Percentiles rank a stretch among this genome's conserved stretches.
Evolutionary conservation across 345 rosid genomes (phyloP).

Genomic region (Turnera subulata): DNA sequence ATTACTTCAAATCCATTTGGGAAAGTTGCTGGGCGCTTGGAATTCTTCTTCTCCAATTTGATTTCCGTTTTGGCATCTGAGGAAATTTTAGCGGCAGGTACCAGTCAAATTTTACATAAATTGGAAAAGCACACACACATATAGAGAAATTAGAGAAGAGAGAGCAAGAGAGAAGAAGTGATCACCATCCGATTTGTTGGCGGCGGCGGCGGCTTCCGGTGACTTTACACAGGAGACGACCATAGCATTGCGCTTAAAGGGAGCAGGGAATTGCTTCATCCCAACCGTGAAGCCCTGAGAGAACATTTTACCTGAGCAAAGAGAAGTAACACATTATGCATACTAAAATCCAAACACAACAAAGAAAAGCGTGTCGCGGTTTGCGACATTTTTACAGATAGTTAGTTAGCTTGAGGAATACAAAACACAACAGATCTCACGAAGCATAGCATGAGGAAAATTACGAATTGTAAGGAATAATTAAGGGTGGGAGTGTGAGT

Average conservation of each 20-base stretch:
- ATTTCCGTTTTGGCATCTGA: constrained; percentile 32
- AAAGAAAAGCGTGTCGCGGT: too few relatives aligned
- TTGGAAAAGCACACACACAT: background rate
- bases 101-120: background rate
- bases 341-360: too few relatives aligned
- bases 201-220: constrained; percentile 37
- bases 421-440: constrained; percentile 1
- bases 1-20: constrained; percentile 78
- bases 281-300: constrained; percentile 25
- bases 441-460: background rate
- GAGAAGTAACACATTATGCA: background rate
- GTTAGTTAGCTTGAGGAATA: too few relatives aligned
- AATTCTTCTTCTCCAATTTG: constrained; percentile 33
- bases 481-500: background rate
- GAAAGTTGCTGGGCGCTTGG: constrained; percentile 44
- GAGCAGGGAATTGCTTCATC: constrained; percentile 17
- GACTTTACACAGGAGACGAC: constrained; percentile 39
- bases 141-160: background rate
- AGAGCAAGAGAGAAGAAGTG: background rate
- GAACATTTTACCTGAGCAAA: constrained; percentile 26
- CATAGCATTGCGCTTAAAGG: constrained; percentile 21
- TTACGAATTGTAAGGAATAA: background rate
- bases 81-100: constrained; percentile 18
- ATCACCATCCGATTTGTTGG: constrained; percentile 45
- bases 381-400: too few relatives aligned